Percentiles rank a stretch among this genome's conserved stretches.
Conservation (phyloP, 495 filamentous ascomycete genomes). For the Thermochaetoides thermophila region DNA sequence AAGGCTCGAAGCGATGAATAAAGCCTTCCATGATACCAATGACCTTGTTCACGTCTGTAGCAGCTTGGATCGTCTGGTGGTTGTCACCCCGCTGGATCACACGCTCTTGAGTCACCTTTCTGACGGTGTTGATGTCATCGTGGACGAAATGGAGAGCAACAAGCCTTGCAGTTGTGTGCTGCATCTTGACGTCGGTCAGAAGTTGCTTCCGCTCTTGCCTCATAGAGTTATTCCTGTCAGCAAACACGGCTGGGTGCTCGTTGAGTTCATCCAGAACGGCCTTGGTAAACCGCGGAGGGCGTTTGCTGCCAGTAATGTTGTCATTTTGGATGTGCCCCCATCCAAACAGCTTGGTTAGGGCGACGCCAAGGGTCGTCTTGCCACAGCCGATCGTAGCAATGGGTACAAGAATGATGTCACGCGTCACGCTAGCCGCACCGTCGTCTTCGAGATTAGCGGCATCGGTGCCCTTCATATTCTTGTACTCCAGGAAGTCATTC, state of each 20-base stretch:
- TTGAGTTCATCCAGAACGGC: slow-evolving; percentile 46
- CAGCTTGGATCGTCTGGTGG: slow-evolving; percentile 92
- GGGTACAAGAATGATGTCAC: slow-evolving; percentile 64
- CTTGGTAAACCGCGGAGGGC: slow-evolving; percentile 57
- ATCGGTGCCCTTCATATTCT: slow-evolving; percentile 73
- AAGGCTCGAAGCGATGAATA: slow-evolving; percentile 64
- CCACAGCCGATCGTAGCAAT: slow-evolving; percentile 90
- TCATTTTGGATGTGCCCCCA: slow-evolving; percentile 98
- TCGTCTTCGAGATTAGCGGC: slow-evolving; percentile 30
- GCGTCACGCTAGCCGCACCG: slow-evolving; percentile 29
- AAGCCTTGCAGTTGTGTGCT: slow-evolving; percentile 46
- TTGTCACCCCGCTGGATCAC: slow-evolving; percentile 84
- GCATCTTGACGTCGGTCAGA: slow-evolving; percentile 55
- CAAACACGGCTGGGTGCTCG: slow-evolving; percentile 57
- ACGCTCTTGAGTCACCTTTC: slow-evolving; percentile 58
- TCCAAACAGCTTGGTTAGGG: slow-evolving; percentile 65
- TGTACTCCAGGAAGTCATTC: slow-evolving; percentile 67
- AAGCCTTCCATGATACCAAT: slow-evolving; percentile 93
- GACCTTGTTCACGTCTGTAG: slow-evolving; percentile 48
- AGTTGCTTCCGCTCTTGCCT: slow-evolving; percentile 75
- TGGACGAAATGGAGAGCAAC: slow-evolving; percentile 94
- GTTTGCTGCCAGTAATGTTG: slow-evolving; percentile 68
- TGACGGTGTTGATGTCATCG: slow-evolving; percentile 51
- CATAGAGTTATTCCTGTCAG: slow-evolving; percentile 89
- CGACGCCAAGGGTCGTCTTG: slow-evolving; percentile 85